Base-by-base conservation (phyloP, 768 basidiomycete genomes). In the Cyathus striatus region DNA sequence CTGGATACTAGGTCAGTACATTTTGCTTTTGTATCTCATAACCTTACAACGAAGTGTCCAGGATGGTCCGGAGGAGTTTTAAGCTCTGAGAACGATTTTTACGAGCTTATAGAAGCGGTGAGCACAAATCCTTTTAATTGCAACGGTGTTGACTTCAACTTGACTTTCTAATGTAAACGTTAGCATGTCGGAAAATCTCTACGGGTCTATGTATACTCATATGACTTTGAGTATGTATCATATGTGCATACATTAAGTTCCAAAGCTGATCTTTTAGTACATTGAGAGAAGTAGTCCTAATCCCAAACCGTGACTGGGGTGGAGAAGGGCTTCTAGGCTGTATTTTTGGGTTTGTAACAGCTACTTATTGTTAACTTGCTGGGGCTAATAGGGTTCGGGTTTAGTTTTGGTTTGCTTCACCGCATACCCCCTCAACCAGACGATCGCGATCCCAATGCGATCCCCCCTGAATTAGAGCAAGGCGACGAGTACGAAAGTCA, bases 301-400 rank as follows among this genome's bases (percentile, higher is more conserved):
- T 97, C 40, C 95, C 96, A 7, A 97, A 97, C 62, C 76, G 93
- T 38, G 90, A 95, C 51, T 97, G 95, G 94, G 95, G 95, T 35
- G 95, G 95, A 5, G 94, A 94, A 59, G 94, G 95, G 0, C 72
- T 98, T 21, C 70, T 98, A 10, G 95, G 95, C 32, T 97, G 94
- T 54, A 86, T 97, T 22, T 96, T 98, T 36, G 95, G 95, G 85
- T 95, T 60, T 45, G 83, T 71, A 33, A 20, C 33, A 34, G n/a
- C n/a, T n/a, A n/a, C n/a, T n/a, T n/a, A n/a, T n/a, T n/a, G n/a
- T n/a, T n/a, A n/a, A 23, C 9, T 48, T 14, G 21, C 13, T 17
- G 40, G 14, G 25, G 1, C 37, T 43, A 24, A 13, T 23, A 21
- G 41, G 34, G 25, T 38, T 45, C 23, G 50, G 32, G 46, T 23